Evolutionary conservation across 1,284 basidiomycete species (phyloP).

Genomic region (Jaminaea rosea): DNA sequence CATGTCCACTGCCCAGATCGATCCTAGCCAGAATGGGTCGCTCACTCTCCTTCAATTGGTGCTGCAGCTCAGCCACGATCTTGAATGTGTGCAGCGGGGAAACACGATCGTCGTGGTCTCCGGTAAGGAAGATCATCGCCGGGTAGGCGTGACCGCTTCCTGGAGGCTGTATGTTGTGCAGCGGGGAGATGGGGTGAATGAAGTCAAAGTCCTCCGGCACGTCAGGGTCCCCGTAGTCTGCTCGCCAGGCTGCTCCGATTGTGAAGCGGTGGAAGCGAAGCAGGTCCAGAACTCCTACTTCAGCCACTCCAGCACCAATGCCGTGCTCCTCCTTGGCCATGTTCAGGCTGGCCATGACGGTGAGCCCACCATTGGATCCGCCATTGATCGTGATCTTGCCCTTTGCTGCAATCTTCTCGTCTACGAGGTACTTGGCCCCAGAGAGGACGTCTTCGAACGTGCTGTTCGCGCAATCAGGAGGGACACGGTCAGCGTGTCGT

Average conservation of each 20-base stretch:
- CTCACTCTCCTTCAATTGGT: conserved; percentile 22
- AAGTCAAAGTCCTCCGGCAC: conserved; percentile 40
- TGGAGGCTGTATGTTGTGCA: conserved; percentile 35
- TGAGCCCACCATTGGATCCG: conserved; percentile 54
- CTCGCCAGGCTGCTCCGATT: conserved; percentile 64
- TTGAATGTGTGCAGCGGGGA: conserved; percentile 44
- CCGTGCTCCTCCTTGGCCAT: conserved; percentile 70
- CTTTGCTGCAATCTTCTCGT: conserved; percentile 61
- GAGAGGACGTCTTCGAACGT: conserved; percentile 59
- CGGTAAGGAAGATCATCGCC: conserved; percentile 34
- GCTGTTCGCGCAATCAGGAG: conserved; percentile 15
- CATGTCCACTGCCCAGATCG: conserved; percentile 43
- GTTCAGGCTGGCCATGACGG: conserved; percentile 70
- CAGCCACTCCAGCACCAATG: conserved; percentile 52
- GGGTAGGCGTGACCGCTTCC: conserved; percentile 42
- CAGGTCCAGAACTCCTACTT: conserved; percentile 60
- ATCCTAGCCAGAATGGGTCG: conserved; percentile 38
- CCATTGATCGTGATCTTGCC: conserved; percentile 67
- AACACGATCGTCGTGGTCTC: conserved; percentile 44
- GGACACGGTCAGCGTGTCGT: not conserved
- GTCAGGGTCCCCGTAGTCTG: conserved; percentile 68
- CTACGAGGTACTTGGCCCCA: conserved; percentile 62
- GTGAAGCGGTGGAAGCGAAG: conserved; percentile 50
- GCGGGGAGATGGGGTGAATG: conserved; percentile 34
- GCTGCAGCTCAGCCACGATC: conserved; percentile 43